Percentiles rank a stretch among this genome's conserved stretches.
These are phyloP conservation scores for Adenanthera pavonina DNA, from an alignment of 306 rosid species.

Conservation along the genomic window DNA sequence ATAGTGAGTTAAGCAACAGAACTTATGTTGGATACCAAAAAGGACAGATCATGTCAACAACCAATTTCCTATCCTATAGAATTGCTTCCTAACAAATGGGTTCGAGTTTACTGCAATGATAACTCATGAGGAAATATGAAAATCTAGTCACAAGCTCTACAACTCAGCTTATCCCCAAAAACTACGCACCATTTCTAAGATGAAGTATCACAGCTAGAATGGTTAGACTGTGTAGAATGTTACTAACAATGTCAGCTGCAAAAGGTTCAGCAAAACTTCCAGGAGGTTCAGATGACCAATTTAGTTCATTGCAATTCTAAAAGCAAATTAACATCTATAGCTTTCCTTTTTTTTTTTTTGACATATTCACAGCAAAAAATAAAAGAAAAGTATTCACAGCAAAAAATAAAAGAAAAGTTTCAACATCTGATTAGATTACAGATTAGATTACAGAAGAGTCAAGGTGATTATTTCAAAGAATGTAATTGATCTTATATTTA, in stretches of 20 bases:
- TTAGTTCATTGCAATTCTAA: neutral
- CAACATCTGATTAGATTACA: neutral
- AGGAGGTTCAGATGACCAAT: neutral
- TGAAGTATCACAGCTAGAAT: neutral
- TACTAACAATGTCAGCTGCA: neutral
- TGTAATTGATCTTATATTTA: neutral
- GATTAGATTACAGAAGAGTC: neutral
- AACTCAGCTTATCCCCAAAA: neutral
- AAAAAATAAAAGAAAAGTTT: neutral
- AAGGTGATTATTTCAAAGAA: neutral
- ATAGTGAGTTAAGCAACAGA: too few species aligned
- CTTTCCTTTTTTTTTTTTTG: neutral
- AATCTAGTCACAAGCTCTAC: neutral
- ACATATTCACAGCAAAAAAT: neutral
- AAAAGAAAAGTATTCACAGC: neutral
- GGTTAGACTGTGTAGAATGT: neutral
- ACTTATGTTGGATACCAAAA: too few species aligned
- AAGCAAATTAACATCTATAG: neutral
- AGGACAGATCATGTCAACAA: too few species aligned
- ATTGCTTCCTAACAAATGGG: too few species aligned
- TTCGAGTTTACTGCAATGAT: neutral
- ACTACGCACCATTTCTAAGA: neutral
- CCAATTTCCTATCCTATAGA: too few species aligned
- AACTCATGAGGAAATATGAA: neutral
- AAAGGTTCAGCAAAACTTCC: neutral